Conservation (phyloP, 331 rosid genomes). For the Prunus yedoensis region DNA sequence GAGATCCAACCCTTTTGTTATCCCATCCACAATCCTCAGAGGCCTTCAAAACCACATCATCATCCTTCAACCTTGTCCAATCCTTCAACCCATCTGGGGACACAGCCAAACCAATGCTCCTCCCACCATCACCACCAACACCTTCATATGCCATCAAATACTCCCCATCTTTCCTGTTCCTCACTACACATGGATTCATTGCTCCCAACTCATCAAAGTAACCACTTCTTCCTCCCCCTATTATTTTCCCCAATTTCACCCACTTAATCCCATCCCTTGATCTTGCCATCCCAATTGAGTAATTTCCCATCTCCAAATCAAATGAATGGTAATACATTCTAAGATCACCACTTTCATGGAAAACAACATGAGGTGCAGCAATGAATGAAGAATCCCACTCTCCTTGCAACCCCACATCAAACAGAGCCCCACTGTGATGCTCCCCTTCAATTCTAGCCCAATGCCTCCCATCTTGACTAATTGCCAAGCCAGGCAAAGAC, state of each 20-base stretch:
- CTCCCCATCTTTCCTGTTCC: constrained; percentile 44
- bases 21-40: constrained; percentile 54
- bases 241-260: constrained; percentile 67
- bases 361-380: constrained; percentile 64
- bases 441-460: too few species aligned
- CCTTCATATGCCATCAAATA: constrained; percentile 74
- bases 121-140: constrained; percentile 48
- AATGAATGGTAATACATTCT: constrained; percentile 87
- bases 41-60: constrained; percentile 38
- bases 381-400: constrained; percentile 74
- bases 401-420: constrained; percentile 61
- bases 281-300: constrained; percentile 69
- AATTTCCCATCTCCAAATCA: constrained; percentile 46
- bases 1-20: constrained; percentile 47
- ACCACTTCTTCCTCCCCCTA: constrained; percentile 55
- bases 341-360: constrained; percentile 61
- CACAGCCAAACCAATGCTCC: constrained; percentile 58
- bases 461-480: too few species aligned
- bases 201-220: constrained; percentile 58
- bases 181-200: constrained; percentile 45
- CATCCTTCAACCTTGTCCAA: constrained; percentile 57
- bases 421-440: constrained; percentile 75
- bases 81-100: constrained; percentile 61
- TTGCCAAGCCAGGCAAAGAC: too few species aligned
- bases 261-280: constrained; percentile 82